Evolutionary conservation across 768 basidiomycete species (phyloP).

Genomic region (Rhodosporidiobolus odoratus): DNA sequence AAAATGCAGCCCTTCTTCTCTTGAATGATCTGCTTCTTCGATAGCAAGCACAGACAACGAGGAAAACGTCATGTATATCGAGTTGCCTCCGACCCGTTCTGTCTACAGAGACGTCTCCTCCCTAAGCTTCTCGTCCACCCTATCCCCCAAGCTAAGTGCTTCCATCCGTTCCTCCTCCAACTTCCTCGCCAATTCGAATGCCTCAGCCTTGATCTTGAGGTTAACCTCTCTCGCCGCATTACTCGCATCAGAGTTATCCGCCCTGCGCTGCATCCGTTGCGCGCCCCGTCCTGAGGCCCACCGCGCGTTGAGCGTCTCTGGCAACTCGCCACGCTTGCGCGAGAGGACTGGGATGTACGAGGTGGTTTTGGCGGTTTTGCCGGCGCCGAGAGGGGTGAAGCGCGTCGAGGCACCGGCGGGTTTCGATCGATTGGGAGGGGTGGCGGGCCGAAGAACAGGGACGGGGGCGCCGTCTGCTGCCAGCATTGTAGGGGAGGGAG

Average conservation of each 20-base stretch:
- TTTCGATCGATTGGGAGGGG: neutral
- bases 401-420: slow-evolving; percentile 48
- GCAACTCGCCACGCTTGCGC: slow-evolving; percentile 63
- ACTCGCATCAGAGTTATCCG: slow-evolving; percentile 15
- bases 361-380: slow-evolving; percentile 56
- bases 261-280: slow-evolving; percentile 33
- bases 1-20: too few relatives aligned
- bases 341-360: slow-evolving; percentile 65
- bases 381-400: slow-evolving; percentile 60
- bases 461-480: neutral
- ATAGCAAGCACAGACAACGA: too few relatives aligned
- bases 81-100: too few relatives aligned
- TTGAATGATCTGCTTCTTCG: too few relatives aligned
- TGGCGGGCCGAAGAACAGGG: neutral
- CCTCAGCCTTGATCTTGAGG: slow-evolving; percentile 30
- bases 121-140: neutral
- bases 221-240: slow-evolving; percentile 28
- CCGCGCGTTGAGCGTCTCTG: slow-evolving; percentile 68
- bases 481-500: neutral
- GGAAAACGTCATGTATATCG: too few relatives aligned
- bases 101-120: neutral
- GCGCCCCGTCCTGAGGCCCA: slow-evolving; percentile 59
- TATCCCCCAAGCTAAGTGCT: neutral
- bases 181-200: slow-evolving; percentile 11
- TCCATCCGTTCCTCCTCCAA: neutral